A percentile compares a stretch with the other conserved stretches of the same genome.
These are phyloP conservation scores for Amaranthus cruentus DNA, from an alignment of 148 eudicot genomes.

Conservation along the genomic window DNA sequence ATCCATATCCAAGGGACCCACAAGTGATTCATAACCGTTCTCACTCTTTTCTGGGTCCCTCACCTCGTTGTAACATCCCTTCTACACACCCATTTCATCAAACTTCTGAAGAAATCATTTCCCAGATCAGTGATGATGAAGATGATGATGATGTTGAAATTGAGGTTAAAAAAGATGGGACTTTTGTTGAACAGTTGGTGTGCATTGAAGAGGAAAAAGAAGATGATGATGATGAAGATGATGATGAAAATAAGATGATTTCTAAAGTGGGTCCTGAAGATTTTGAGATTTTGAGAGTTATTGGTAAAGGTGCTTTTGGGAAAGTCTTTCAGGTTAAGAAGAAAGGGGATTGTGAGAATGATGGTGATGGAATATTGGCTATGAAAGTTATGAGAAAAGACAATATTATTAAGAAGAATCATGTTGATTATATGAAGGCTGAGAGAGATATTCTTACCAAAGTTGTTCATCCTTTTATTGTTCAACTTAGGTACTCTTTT, in stretches of 20 bases:
- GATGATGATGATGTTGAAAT: constrained; percentile 25
- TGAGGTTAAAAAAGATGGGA: constrained; percentile 17
- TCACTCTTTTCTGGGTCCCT: constrained; percentile 84
- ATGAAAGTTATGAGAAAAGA: constrained; percentile 93
- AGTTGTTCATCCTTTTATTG: constrained; percentile 82
- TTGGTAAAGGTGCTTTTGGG: constrained; percentile 91
- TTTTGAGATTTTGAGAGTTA: constrained; percentile 75
- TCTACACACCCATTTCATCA: constrained; percentile 33
- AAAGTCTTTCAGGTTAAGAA: constrained; percentile 82
- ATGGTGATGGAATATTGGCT: constrained; percentile 62
- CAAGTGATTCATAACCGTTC: constrained; percentile 61
- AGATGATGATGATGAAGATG: constrained; percentile 12
- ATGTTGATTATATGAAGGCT: constrained; percentile 89
- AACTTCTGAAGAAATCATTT: constrained; percentile 30
- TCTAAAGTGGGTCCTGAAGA: constrained; percentile 62
- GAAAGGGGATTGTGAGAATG: constrained; percentile 31
- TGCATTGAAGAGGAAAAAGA: constrained; percentile 19
- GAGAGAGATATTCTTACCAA: constrained; percentile 94
- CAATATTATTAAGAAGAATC: constrained; percentile 77
- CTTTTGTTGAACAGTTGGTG: constrained; percentile 25
- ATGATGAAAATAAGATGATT: neutral
- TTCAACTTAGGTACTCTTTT: constrained; percentile 83
- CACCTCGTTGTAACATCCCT: constrained; percentile 50
- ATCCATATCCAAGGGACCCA: constrained; percentile 32
- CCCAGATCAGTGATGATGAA: constrained; percentile 37